Evolutionary conservation across 2,329 filamentous ascomycete species (phyloP).

Genomic region (Aspergillus latus): DNA sequence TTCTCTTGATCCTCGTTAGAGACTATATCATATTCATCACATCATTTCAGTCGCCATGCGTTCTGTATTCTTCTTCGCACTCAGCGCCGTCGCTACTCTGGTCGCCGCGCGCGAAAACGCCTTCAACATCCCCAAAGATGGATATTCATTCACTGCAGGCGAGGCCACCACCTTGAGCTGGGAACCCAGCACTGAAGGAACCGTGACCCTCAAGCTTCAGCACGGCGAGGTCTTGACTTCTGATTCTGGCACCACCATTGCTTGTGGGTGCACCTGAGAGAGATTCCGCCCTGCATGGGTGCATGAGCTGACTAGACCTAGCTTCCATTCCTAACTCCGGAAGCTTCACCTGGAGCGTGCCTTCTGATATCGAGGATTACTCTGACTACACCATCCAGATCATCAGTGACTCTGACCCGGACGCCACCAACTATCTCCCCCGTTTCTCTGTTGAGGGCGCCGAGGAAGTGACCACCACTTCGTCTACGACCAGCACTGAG

Average conservation of each 20-base stretch:
- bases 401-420: conserved; percentile 46
- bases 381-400: conserved; percentile 56
- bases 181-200: conserved; percentile 51
- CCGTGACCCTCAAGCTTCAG: conserved; percentile 54
- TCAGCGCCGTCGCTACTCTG: conserved; percentile 48
- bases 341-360: conserved; percentile 50
- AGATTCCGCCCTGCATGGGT: neutral
- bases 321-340: conserved; percentile 51
- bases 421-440: conserved; percentile 53
- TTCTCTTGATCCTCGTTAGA: conserved; percentile 6
- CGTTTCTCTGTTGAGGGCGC: conserved; percentile 52
- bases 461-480: conserved; percentile 35
- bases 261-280: conserved; percentile 38
- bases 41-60: conserved; percentile 42
- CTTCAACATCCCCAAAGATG: conserved; percentile 48
- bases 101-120: conserved; percentile 48
- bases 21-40: conserved; percentile 7
- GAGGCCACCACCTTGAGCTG: conserved; percentile 49
- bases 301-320: conserved; percentile 27
- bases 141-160: conserved; percentile 49
- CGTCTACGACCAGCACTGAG: conserved; percentile 24
- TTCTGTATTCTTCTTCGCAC: conserved; percentile 43
- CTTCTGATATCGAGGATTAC: conserved; percentile 41
- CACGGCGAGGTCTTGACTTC: conserved; percentile 46
- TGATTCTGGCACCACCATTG: conserved; percentile 42